Percentiles rank a stretch among this genome's conserved stretches.
phyloP scores from a whole-genome alignment of 139 green algal genomes.

The Chlamydomonas schloesseri region DNA sequence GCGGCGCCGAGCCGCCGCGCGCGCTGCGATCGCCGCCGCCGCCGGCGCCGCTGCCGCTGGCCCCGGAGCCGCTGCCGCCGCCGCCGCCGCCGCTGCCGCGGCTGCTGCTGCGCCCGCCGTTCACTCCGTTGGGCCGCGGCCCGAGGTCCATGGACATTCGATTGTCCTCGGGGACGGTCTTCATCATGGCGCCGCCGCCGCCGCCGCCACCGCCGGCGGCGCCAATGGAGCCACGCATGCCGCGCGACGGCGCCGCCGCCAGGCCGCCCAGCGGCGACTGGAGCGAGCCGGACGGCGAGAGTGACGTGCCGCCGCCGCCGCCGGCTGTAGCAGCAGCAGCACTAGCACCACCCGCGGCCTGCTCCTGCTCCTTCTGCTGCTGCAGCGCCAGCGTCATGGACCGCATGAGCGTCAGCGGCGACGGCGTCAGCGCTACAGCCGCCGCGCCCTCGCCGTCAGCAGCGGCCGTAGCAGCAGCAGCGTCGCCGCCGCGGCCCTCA shows the following conservation, averaged over 20 bases:
- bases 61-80: neutral
- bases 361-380: neutral
- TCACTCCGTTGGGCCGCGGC: neutral
- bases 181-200: no score
- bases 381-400: slow-evolving; percentile 31
- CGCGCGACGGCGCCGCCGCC: neutral
- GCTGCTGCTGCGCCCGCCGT: neutral
- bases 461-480: no score
- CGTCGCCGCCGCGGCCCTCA: neutral
- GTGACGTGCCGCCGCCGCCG: neutral
- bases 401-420: slow-evolving; percentile 2
- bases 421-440: neutral
- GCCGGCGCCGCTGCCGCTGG: no score
- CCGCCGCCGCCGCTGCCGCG: neutral
- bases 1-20: neutral
- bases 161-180: slow-evolving; percentile 36
- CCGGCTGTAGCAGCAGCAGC: neutral
- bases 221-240: no score
- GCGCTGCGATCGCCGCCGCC: neutral
- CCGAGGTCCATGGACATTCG: slow-evolving; percentile 28
- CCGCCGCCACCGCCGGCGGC: neutral
- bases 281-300: no score
- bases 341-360: no score
- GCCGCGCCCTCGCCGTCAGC: neutral
- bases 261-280: neutral